Conservation (phyloP, 108 stramenopile genomes). For the Cyclotella kingstonii region DNA sequence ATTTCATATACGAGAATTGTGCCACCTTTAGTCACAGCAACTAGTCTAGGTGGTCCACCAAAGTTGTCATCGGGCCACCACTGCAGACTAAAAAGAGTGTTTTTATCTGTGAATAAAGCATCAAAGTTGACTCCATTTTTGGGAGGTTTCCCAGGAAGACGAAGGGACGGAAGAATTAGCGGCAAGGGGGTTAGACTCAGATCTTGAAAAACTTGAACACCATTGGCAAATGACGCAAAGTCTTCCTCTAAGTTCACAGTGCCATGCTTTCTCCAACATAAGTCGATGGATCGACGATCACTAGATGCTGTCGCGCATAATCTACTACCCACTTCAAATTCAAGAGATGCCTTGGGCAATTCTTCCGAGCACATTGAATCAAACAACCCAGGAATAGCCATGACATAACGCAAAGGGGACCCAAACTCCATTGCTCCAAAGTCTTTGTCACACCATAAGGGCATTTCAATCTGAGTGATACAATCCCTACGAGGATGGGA, state of each 20-base stretch:
- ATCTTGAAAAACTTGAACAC: constrained; percentile 48
- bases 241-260: constrained; percentile 41
- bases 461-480: constrained; percentile 71
- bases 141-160: constrained; percentile 39
- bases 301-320: constrained; percentile 54
- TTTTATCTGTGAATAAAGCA: constrained; percentile 11
- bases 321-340: constrained; percentile 63
- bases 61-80: constrained; percentile 82
- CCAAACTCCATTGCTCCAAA: constrained; percentile 85
- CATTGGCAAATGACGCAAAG: constrained; percentile 5
- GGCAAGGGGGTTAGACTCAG: constrained; percentile 64
- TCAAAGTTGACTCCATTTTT: background rate
- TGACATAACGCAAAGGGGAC: constrained; percentile 63
- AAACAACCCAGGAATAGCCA: constrained; percentile 24
- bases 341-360: constrained; percentile 30
- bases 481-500: constrained; percentile 51
- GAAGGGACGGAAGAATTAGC: constrained; percentile 57
- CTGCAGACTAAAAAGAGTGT: constrained; percentile 40
- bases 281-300: constrained; percentile 46
- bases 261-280: constrained; percentile 71
- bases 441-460: constrained; percentile 79
- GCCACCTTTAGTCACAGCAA: constrained; percentile 56
- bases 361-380: background rate
- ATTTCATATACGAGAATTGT: constrained; percentile 72
- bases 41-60: constrained; percentile 66